Conservation (phyloP, 805 yeast genomes). For the Metschnikowia similis region DNA sequence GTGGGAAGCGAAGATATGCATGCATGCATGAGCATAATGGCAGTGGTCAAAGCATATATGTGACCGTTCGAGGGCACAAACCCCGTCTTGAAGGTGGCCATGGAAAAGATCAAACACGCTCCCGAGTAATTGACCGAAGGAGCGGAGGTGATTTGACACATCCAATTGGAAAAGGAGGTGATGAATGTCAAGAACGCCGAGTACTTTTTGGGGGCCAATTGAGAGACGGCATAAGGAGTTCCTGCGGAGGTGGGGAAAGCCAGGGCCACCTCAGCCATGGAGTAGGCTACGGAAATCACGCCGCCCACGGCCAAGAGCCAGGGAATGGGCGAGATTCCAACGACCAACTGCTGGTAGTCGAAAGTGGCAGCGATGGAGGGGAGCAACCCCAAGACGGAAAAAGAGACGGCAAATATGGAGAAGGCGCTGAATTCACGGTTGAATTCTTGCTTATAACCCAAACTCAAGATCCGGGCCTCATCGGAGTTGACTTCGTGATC, state of each 20-base stretch:
- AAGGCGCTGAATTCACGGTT: slow-evolving; percentile 54
- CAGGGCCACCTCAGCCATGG: slow-evolving; percentile 62
- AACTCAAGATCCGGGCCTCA: slow-evolving; percentile 51
- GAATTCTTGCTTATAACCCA: slow-evolving; percentile 63
- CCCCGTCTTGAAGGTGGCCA: slow-evolving; percentile 34
- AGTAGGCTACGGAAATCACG: slow-evolving; percentile 53
- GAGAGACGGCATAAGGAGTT: slow-evolving; percentile 63
- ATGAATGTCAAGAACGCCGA: slow-evolving; percentile 57
- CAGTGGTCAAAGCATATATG: slow-evolving; percentile 47
- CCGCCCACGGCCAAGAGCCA: slow-evolving; percentile 56
- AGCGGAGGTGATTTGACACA: slow-evolving; percentile 59
- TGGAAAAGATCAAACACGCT: slow-evolving; percentile 53
- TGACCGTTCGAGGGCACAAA: slow-evolving; percentile 48
- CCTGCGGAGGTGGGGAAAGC: slow-evolving; percentile 70
- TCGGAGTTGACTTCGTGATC: slow-evolving; percentile 47
- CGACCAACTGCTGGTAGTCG: slow-evolving; percentile 54
- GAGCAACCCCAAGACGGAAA: slow-evolving; percentile 59
- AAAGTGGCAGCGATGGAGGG: slow-evolving; percentile 65
- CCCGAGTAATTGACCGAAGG: slow-evolving; percentile 58
- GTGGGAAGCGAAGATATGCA: slow-evolving; percentile 52
- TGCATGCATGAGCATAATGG: slow-evolving; percentile 46
- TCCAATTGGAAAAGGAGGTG: slow-evolving; percentile 62
- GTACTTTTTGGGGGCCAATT: slow-evolving; percentile 52
- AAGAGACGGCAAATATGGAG: slow-evolving; percentile 59
- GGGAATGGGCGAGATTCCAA: slow-evolving; percentile 60